phyloP scores from a whole-genome alignment of 2,329 filamentous ascomycete species.

The Ceratocystis huliohia region DNA sequence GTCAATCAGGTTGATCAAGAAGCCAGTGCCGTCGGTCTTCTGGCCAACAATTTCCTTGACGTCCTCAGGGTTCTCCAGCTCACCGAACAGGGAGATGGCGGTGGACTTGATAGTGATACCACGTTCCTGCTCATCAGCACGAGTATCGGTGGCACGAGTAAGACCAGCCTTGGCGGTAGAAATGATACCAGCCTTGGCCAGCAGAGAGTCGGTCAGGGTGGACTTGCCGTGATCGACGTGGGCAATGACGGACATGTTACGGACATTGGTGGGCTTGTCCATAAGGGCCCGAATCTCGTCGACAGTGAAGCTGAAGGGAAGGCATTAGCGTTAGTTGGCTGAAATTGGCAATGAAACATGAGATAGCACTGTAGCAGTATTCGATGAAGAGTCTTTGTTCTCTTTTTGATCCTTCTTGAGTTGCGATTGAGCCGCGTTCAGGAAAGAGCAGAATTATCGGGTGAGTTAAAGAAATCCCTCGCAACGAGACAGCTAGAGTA shows the following conservation, averaged over 20 bases:
- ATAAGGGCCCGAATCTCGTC: slow-evolving; percentile 73
- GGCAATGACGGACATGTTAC: slow-evolving; percentile 99
- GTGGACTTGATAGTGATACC: slow-evolving; percentile 99
- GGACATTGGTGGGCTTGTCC: slow-evolving; percentile 66
- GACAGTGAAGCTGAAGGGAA: slow-evolving; percentile 75
- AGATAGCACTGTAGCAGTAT: not conserved
- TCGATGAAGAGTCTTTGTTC: slow-evolving; percentile 10
- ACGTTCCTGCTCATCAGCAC: slow-evolving; percentile 96
- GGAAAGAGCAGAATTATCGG: not conserved
- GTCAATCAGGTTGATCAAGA: slow-evolving; percentile 99
- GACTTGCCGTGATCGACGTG: slow-evolving; percentile 99
- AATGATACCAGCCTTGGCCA: slow-evolving; percentile 99
- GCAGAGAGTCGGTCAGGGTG: slow-evolving; percentile 96
- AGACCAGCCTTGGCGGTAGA: slow-evolving; percentile 95
- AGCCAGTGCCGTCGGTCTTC: slow-evolving; percentile 82
- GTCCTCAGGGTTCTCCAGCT: slow-evolving; percentile 69
- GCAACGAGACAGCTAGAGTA: not conserved
- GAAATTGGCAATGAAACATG: slow-evolving; percentile 27
- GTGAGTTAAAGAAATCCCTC: not conserved
- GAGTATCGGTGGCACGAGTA: slow-evolving; percentile 90
- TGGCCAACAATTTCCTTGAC: slow-evolving; percentile 86
- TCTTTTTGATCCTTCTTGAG: not conserved
- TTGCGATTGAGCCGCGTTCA: not conserved
- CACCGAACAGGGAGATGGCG: slow-evolving; percentile 93
- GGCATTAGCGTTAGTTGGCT: slow-evolving; percentile 33